phyloP scores from a whole-genome alignment of 2,329 filamentous ascomycete species.

The Nemania sp. region DNA sequence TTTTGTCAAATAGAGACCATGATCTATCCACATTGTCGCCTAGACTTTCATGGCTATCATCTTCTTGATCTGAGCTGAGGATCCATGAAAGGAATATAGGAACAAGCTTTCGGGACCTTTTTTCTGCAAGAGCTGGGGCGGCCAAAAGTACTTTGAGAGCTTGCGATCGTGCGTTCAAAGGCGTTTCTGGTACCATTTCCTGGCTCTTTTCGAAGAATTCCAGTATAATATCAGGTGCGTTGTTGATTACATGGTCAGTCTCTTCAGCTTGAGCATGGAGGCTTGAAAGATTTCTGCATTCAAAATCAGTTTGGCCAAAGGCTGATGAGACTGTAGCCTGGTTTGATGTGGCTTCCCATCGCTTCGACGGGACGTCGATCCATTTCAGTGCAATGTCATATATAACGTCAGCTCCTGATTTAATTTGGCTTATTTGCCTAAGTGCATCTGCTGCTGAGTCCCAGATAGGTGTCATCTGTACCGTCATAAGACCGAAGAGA shows the following conservation, averaged over 20 bases:
- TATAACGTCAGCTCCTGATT: slow-evolving; percentile 72
- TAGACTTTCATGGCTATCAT: slow-evolving; percentile 31
- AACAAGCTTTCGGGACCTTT: slow-evolving; percentile 79
- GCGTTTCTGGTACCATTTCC: slow-evolving; percentile 52
- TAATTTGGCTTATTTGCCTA: slow-evolving; percentile 71
- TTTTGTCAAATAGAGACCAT: slow-evolving; percentile 81
- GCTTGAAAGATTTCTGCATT: slow-evolving; percentile 74
- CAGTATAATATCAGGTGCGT: slow-evolving; percentile 61
- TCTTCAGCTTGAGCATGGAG: slow-evolving; percentile 57
- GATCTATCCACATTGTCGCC: slow-evolving; percentile 38
- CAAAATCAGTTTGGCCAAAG: slow-evolving; percentile 69
- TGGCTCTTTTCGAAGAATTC: slow-evolving; percentile 68
- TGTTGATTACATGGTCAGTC: slow-evolving; percentile 56
- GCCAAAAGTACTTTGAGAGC: slow-evolving; percentile 77
- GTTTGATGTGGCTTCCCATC: slow-evolving; percentile 52
- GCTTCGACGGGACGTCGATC: slow-evolving; percentile 64
- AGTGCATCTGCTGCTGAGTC: slow-evolving; percentile 78
- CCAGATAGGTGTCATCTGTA: slow-evolving; percentile 84
- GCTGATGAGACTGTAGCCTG: slow-evolving; percentile 40
- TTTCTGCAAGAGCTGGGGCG: slow-evolving; percentile 79
- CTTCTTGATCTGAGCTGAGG: slow-evolving; percentile 53
- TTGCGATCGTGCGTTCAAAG: slow-evolving; percentile 68
- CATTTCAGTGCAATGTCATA: slow-evolving; percentile 76
- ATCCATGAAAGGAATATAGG: slow-evolving; percentile 86
- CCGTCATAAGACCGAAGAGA: slow-evolving; percentile 85